Evolutionary conservation across 176 grass and related monocot genomes (phyloP).

Genomic region (Cymbopogon citratus): DNA sequence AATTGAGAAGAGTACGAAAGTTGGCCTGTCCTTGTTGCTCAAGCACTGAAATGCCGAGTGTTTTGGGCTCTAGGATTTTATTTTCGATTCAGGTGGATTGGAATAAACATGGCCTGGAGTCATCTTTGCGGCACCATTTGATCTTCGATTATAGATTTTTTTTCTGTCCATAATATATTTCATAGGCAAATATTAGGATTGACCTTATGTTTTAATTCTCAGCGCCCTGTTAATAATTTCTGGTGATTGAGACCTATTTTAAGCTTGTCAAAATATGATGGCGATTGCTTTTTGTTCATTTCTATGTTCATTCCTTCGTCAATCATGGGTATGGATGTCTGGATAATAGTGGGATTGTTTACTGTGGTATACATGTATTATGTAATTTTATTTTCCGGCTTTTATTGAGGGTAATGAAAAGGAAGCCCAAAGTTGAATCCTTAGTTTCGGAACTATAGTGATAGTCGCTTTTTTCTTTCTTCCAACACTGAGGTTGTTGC

Average conservation of each 20-base stretch:
- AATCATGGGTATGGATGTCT: neutral
- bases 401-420: neutral
- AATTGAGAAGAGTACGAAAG: conserved; percentile 50
- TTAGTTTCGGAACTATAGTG: neutral
- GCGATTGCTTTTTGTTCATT: neutral
- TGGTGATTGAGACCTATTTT: conserved; percentile 19
- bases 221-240: conserved; percentile 37
- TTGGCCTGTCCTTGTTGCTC: conserved; percentile 63
- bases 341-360: neutral
- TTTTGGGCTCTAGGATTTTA: neutral
- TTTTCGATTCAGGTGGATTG: conserved; percentile 9
- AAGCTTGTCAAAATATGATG: conserved; percentile 12
- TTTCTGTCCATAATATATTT: neutral
- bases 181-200: conserved; percentile 19
- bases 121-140: conserved; percentile 23
- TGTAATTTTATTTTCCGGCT: neutral
- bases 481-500: no score
- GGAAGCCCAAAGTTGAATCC: neutral
- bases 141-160: conserved; percentile 8
- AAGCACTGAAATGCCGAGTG: conserved; percentile 41
- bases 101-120: conserved; percentile 31
- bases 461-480: neutral
- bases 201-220: conserved; percentile 1
- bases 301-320: neutral
- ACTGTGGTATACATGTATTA: neutral